Conservation (phyloP, 768 basidiomycete species). For the Tylopilus intermedius region DNA sequence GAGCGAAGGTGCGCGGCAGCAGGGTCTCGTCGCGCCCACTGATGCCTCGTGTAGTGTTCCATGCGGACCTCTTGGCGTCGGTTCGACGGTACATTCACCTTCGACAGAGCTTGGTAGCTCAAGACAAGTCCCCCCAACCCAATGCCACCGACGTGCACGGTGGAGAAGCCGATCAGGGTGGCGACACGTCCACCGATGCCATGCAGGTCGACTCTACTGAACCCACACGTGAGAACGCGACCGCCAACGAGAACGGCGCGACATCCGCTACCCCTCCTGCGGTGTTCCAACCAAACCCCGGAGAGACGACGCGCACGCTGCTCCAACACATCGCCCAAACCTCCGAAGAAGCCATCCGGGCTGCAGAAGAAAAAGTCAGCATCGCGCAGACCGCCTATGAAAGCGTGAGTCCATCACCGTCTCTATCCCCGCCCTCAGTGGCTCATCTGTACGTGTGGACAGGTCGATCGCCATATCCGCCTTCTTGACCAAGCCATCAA, state of each 20-base stretch:
- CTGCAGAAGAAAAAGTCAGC: constrained; percentile 74
- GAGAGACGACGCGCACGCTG: constrained; percentile 43
- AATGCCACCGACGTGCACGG: background rate
- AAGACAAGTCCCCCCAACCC: background rate
- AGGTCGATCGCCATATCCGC: constrained; percentile 80
- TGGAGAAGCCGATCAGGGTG: background rate
- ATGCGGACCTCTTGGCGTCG: constrained; percentile 38
- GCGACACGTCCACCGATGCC: background rate
- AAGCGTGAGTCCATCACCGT: constrained; percentile 42
- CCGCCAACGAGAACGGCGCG: background rate
- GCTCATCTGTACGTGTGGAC: background rate
- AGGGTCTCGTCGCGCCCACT: background rate
- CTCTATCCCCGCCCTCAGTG: background rate
- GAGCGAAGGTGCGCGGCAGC: constrained; percentile 41
- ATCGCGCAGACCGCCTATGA: constrained; percentile 67
- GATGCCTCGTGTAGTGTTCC: constrained; percentile 32
- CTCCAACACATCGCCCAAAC: constrained; percentile 56
- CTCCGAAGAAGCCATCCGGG: constrained; percentile 54
- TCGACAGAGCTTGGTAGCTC: constrained; percentile 26
- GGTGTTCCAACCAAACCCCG: constrained; percentile 16
- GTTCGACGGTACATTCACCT: constrained; percentile 45
- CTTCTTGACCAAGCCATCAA: constrained; percentile 72
- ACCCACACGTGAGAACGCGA: background rate
- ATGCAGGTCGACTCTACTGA: constrained; percentile 9
- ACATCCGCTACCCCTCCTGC: background rate